Evolutionary conservation across 2,329 filamentous ascomycete genomes (phyloP), one percentile per base, ranked within the genome.

Genomic region (Aspergillus pseudoterreus): DNA sequence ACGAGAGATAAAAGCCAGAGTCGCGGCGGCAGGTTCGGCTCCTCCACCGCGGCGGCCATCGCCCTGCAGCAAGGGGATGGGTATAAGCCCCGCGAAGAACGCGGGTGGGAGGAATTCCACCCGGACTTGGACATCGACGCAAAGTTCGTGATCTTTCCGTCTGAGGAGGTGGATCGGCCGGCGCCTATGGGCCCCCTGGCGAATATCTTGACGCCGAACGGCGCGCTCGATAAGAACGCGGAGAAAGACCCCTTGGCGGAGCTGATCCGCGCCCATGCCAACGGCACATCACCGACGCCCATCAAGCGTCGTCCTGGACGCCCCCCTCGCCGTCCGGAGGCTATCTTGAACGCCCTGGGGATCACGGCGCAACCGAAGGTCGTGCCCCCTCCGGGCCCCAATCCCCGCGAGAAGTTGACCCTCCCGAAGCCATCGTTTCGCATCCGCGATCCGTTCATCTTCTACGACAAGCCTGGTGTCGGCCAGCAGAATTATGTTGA

Each of bases 101-200:
- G 92, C 56, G 90, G 90, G 47, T 99, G 92, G 91, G 92, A 96
- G 65, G 94, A 99, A 69, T 97, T 97, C 58, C 94, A 99, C 71
- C 91, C 90, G 0, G 90, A 96, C 63, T 82, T 99, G 47, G 92
- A 97, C 73, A 91, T 96, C 45, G 90, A 96, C 51, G 81, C 81
- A 11, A 83, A 82, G 4, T 87, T 96, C 57, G 83, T 87, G 59
- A 78, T 96, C 2, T 92, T 92, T 66, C 84, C 82, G 45, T 85
- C 91, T 2, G 86, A 94, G 56, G 89, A 95, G 58, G 86, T 97
- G 6, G 92, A 97, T 67, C 90, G 90, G 17, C 77, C 84, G 39
- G 74, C 78, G 21, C 80, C 78, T 54, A 75, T 81, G 4, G 70
- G 69, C 3, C 76, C 77, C 22, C 71, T 75, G 21, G 51, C 67